Evolutionary conservation across 2,329 filamentous ascomycete genomes (phyloP), one percentile per base, ranked within the genome.

Genomic region (Colletotrichum horii): DNA sequence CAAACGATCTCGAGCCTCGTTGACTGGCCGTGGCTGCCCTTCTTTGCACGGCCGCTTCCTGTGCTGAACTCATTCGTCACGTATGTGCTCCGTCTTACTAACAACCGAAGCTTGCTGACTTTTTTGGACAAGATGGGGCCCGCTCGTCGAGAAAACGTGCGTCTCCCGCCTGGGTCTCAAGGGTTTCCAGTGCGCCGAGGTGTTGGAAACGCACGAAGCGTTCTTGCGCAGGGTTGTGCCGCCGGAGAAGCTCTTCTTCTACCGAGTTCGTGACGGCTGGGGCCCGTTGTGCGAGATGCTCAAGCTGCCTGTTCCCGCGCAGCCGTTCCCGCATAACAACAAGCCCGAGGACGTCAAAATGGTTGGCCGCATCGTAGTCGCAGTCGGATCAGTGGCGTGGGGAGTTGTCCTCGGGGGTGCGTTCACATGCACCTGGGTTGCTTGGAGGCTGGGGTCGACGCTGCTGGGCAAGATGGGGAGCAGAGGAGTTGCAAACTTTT

Each of bases 251-350:
- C 77, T 83, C 26, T 74, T 83, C 16, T 78, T 80, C 56, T 78
- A 81, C 56, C 75, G 80, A 2, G 76, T 83, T 6, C 77, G 74
- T 15, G 78, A 81, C 7, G 84, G 83, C 2, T 85, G 84, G 84
- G 81, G 75, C 24, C 82, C 83, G 15, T 61, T 85, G 9, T 84
- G 82, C 72, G 75, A 80, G 64, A 80, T 82, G 28, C 77, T 85
- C 55, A 76, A 77, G 76, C 76, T 80, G 74, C 81, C 81, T 4
- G 71, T 83, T 5, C 82, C 82, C 2, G 77, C 80, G 58, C 78
- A 78, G 67, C 80, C 79, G 34, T 82, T 83, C 30, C 82, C 82
- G 26, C 65, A 75, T 11, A 80, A 78, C 30, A 83, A 82, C 74
- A 82, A 81, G 48, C 62, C 75, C 36, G 61, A 77, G 16, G 78